Base-by-base conservation (phyloP, 495 filamentous ascomycete species). In the Aspergillus mulundensis region DNA sequence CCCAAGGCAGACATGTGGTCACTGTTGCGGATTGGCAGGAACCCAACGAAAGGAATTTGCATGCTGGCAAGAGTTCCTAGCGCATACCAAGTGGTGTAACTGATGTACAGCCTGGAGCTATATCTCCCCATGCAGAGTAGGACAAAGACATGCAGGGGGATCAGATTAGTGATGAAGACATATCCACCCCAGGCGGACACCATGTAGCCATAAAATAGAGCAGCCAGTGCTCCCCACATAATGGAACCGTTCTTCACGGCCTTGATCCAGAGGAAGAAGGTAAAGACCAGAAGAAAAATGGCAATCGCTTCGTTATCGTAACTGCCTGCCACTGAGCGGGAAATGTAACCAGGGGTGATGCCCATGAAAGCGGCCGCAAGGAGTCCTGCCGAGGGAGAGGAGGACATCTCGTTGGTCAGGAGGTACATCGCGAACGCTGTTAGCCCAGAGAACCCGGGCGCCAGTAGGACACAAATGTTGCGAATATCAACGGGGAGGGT, bases 231-330 rank as follows among this genome's bases (percentile, higher is more conserved):
- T 49, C 90, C 94, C 93, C 93, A 99, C 71, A 96, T 88, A 53
- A 91, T 87, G 16, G 93, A 97, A 24, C 95, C 95, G 58, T 88
- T 84, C 78, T 97, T 99, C 58, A 99, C 80, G 1, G 94, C 88
- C 78, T 97, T 97, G 75, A 99, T 96, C 95, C 95, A 99, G 45
- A 97, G 83, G 74, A 85, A 97, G 79, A 97, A 99, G 70, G 95
- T 99, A 72, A 96, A 97, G 46, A 99, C 95, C 32, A 99, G 81
- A 54, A 99, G 76, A 78, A 97, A 97, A 63, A 99, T 99, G 48
- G 95, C 93, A 78, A 99, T 99, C 41, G 95, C 95, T 77, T 99
- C 95, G 75, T 99, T 99, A 74, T 99, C 95, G 75, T 99, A 99
- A 68, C 92, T 96, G 68, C 95, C 95, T 64, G 95, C 95, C 56